Evolutionary conservation across 2,329 filamentous ascomycete species (phyloP), one percentile per base, ranked within the genome.

Genomic region (Colletotrichum tamarilloi): DNA sequence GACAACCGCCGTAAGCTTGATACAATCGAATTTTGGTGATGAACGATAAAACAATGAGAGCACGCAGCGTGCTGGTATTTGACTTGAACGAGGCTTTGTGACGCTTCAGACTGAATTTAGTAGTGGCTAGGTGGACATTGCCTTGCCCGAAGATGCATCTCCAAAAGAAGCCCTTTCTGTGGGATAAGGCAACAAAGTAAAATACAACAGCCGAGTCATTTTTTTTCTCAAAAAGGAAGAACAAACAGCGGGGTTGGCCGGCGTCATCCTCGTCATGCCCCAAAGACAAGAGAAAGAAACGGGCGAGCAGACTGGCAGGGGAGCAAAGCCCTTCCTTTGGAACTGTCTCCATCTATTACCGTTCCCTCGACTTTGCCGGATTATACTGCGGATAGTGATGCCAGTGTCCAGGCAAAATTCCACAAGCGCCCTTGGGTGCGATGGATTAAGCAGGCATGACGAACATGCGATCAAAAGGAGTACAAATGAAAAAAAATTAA

Each of bases 221-320:
- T 16, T 16, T 16, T 56, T 22, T 9, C 24, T 38, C 24, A 28
- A 26, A 22, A 49, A n/a, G 3, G 11, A 68, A 16, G 32, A 60
- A 32, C 35, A 53, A 68, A 59, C 65, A 52, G 65, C 65, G 38
- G 58, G 65, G 69, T 68, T 58, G 58, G 3, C 30, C 38, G 35
- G 35, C 65, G 42, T 62, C 52, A 53, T 28, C 49, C 19, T 26
- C 42, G 59, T 64, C 38, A 62, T 49, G 35, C 24, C 24, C 6
- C 52, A 35, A 38, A 14, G 56, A 67, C 55, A 46, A 55, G 16
- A 62, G 32, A 19, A 56, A 38, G 38, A 42, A 53, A 63, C 24
- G 42, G 58, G 32, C 53, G 19, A 3, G 19, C 42, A 49, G 42
- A 19, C 53, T 8, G 16, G 19, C 42, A 49, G 42, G 42, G 8